Conservation (phyloP, 441 rosid genomes). For the Eutrema salsugineum region DNA sequence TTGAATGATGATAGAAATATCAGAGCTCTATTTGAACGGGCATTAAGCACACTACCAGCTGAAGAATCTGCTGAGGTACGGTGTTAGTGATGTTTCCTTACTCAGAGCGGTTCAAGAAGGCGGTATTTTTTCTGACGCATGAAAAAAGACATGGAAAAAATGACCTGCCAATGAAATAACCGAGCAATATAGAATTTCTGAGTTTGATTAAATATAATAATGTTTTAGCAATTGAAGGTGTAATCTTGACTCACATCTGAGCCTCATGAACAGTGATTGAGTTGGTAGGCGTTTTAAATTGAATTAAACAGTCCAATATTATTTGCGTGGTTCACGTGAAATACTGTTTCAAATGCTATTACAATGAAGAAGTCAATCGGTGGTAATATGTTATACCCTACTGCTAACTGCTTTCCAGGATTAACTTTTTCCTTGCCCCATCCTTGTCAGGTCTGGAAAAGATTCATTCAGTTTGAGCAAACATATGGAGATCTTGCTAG, state of each 20-base stretch:
- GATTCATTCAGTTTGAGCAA: constrained; percentile 81
- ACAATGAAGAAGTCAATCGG: neutral
- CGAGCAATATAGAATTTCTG: neutral
- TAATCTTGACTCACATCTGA: neutral
- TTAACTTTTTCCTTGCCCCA: neutral
- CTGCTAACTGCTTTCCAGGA: constrained; percentile 6
- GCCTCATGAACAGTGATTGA: neutral
- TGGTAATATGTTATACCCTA: neutral
- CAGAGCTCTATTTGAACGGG: constrained; percentile 93
- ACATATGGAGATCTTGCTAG: constrained; percentile 95
- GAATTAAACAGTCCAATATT: neutral
- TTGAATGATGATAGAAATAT: constrained; percentile 94
- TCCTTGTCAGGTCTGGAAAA: constrained; percentile 80
- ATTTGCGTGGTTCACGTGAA: constrained; percentile 1
- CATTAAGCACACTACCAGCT: constrained; percentile 81
- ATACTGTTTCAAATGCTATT: neutral
- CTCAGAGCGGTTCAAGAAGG: neutral
- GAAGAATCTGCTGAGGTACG: constrained; percentile 85
- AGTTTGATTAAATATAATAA: constrained; percentile 1
- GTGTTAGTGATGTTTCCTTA: constrained; percentile 4
- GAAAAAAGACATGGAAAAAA: neutral
- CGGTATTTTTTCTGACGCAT: neutral
- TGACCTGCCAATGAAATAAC: neutral
- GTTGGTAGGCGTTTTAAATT: neutral
- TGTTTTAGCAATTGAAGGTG: neutral